Conservation (phyloP, 495 filamentous ascomycete genomes). For the Poronia punctata region DNA sequence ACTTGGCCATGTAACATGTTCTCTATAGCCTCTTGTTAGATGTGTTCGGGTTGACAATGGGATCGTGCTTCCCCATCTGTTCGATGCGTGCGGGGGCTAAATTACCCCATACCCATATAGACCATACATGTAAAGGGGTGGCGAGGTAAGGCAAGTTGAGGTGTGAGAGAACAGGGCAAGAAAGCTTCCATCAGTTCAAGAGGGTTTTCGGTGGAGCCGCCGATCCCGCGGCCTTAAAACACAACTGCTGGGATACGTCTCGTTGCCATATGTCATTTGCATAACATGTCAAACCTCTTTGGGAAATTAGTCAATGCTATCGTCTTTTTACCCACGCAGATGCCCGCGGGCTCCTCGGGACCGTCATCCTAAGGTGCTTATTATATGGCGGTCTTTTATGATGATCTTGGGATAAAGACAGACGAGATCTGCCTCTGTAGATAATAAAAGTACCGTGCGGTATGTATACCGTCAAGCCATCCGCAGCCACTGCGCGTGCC, state of each 20-base stretch:
- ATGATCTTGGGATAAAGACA: constrained; percentile 35
- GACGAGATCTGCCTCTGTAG: constrained; percentile 27
- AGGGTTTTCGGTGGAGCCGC: constrained; percentile 32
- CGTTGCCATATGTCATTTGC: constrained; percentile 27
- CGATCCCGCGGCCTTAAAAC: constrained; percentile 14
- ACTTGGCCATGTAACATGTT: too few relatives aligned
- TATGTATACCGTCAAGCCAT: too few relatives aligned
- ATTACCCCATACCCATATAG: too few relatives aligned
- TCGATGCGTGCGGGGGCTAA: too few relatives aligned
- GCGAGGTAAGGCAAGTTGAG: too few relatives aligned
- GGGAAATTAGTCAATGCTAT: constrained; percentile 39
- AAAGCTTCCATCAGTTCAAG: constrained; percentile 34
- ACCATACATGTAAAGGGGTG: too few relatives aligned
- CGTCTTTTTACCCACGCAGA: too few relatives aligned
- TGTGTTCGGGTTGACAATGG: too few relatives aligned
- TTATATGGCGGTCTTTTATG: constrained; percentile 36
- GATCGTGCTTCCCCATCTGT: too few relatives aligned
- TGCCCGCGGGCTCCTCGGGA: constrained; percentile 23
- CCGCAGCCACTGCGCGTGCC: too few relatives aligned
- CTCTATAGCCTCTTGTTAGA: too few relatives aligned
- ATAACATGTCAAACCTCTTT: constrained; percentile 35
- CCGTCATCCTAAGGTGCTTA: constrained; percentile 25
- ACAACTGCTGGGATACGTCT: constrained; percentile 16
- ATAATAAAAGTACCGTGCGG: background rate
- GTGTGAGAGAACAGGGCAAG: background rate